phyloP scores from a whole-genome alignment of 2,329 filamentous ascomycete species.

The Trichophyton mentagrophytes region DNA sequence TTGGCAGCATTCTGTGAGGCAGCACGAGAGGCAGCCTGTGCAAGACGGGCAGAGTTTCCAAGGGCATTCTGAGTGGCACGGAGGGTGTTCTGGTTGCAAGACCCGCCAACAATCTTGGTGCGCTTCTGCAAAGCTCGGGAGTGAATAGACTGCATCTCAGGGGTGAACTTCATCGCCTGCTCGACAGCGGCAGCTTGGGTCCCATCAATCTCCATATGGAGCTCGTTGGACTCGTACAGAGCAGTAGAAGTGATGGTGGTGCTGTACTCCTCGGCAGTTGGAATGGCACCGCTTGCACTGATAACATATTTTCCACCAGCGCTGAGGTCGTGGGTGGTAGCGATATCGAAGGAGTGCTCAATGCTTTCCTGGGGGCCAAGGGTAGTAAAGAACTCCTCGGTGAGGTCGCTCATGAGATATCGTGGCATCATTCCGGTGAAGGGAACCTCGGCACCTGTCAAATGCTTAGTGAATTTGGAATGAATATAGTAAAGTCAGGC shows the following conservation, averaged over 20 bases:
- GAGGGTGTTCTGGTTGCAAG: constrained; percentile 41
- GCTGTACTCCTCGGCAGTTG: constrained; percentile 16
- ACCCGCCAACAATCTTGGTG: constrained; percentile 27
- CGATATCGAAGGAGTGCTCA: constrained; percentile 8
- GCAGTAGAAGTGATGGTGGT: constrained; percentile 44
- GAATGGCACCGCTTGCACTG: constrained; percentile 7
- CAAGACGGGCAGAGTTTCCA: constrained; percentile 40
- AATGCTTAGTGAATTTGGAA: background rate
- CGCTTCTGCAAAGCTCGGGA: constrained; percentile 6
- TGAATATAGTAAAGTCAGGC: background rate
- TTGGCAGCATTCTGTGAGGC: constrained; percentile 31
- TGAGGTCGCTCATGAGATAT: constrained; percentile 1
- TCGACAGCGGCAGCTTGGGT: constrained; percentile 40
- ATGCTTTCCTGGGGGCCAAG: constrained; percentile 7
- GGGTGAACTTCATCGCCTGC: constrained; percentile 29
- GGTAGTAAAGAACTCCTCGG: constrained; percentile 4
- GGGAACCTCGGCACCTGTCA: background rate
- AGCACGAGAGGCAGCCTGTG: constrained; percentile 40
- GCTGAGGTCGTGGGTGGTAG: constrained; percentile 9
- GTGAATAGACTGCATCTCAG: background rate
- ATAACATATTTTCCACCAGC: constrained; percentile 6
- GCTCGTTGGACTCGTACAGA: constrained; percentile 46
- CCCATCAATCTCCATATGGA: constrained; percentile 48
- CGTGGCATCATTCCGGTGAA: constrained; percentile 7
- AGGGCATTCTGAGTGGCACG: constrained; percentile 40